A percentile compares a stretch with the other conserved stretches of the same genome.
Evolutionary conservation across 805 yeast genomes (phyloP).

Genomic region (Scheffersomyces coipomensis): DNA sequence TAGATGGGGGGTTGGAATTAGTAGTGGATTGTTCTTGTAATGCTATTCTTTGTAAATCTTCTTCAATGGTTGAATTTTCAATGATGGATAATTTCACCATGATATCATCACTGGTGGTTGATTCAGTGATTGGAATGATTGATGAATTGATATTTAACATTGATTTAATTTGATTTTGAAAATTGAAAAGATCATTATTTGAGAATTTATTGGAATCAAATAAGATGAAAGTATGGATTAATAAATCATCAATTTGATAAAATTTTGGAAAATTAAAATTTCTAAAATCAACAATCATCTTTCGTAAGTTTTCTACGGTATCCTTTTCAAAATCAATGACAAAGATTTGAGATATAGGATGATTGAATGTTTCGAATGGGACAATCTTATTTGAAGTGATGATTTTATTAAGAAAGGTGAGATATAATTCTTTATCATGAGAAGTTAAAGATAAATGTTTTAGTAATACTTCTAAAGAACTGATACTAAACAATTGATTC

Average conservation of each 20-base stretch:
- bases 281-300: constrained; percentile 47
- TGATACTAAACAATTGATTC: constrained; percentile 34
- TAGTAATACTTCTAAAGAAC: constrained; percentile 33
- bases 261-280: constrained; percentile 59
- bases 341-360: constrained; percentile 76
- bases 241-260: constrained; percentile 63
- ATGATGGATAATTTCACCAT: constrained; percentile 12
- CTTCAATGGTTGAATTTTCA: constrained; percentile 47
- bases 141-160: constrained; percentile 27
- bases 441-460: constrained; percentile 11
- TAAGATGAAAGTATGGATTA: constrained; percentile 39
- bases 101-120: constrained; percentile 2
- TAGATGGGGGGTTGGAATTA: constrained; percentile 5
- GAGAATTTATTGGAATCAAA: constrained; percentile 21
- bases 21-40: constrained; percentile 15
- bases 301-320: constrained; percentile 54
- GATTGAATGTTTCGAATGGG: constrained; percentile 83
- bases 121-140: constrained; percentile 10
- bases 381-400: constrained; percentile 60
- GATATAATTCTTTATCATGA: constrained; percentile 41
- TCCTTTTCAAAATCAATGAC: constrained; percentile 57
- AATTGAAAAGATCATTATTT: constrained; percentile 26
- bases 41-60: constrained; percentile 42
- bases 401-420: constrained; percentile 55
- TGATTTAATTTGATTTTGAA: constrained; percentile 25